Evolutionary conservation across 352 stramenopile species (phyloP).

Genomic region (Phytophthora hibernalis): DNA sequence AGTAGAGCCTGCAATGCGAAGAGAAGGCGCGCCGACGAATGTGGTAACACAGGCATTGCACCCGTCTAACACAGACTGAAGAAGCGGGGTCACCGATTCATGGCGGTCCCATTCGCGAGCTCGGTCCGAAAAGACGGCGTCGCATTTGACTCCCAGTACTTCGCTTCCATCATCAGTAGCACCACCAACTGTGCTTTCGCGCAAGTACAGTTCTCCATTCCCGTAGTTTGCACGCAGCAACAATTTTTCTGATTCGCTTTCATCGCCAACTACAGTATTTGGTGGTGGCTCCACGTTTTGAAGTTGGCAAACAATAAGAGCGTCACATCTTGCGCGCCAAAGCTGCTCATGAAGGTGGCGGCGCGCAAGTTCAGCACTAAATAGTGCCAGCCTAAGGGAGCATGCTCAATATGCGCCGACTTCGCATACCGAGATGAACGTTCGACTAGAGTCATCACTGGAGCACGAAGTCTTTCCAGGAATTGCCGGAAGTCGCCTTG

Average conservation of each 20-base stretch:
- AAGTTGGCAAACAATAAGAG: slow-evolving; percentile 71
- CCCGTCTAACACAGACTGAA: slow-evolving; percentile 75
- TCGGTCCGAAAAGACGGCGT: slow-evolving; percentile 71
- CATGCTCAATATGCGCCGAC: slow-evolving; percentile 60
- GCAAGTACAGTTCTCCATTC: slow-evolving; percentile 60
- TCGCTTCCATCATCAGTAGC: slow-evolving; percentile 1
- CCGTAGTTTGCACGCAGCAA: slow-evolving; percentile 63
- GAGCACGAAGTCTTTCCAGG: slow-evolving; percentile 52
- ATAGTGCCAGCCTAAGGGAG: slow-evolving; percentile 56
- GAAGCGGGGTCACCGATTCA: slow-evolving; percentile 64
- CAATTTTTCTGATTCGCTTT: slow-evolving; percentile 16
- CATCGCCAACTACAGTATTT: slow-evolving; percentile 2
- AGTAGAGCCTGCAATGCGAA: slow-evolving; percentile 24
- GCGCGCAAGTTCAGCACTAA: slow-evolving; percentile 49
- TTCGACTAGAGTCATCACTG: slow-evolving; percentile 58
- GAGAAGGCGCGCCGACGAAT: slow-evolving; percentile 48
- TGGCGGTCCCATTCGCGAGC: slow-evolving; percentile 63
- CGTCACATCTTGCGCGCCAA: slow-evolving; percentile 62
- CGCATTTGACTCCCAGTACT: slow-evolving; percentile 56
- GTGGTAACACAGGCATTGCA: slow-evolving; percentile 74
- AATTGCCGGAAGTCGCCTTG: slow-evolving; percentile 62
- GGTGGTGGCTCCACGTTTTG: slow-evolving; percentile 40
- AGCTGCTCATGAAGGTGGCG: slow-evolving; percentile 79
- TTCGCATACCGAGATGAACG: slow-evolving; percentile 57
- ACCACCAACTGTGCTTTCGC: slow-evolving; percentile 12